A percentile compares a stretch with the other conserved stretches of the same genome.
Evolutionary conservation across 495 filamentous ascomycete genomes (phyloP).

Genomic region (Xylaria venustula): DNA sequence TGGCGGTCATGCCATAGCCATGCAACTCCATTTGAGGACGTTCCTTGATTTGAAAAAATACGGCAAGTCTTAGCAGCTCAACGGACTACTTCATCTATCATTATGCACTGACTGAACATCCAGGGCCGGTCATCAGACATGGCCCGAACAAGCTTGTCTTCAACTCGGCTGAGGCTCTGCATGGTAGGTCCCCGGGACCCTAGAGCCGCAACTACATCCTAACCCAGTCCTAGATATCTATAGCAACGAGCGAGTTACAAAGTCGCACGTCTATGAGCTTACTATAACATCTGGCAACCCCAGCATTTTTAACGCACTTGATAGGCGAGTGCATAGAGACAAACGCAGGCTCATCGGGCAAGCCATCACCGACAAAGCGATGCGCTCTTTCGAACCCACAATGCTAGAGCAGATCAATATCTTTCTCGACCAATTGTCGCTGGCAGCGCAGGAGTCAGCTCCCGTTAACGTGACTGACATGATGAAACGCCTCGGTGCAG

Average conservation of each 20-base stretch:
- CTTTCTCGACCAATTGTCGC: conserved; percentile 18
- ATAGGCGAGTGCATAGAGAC: conserved; percentile 6
- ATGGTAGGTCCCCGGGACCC: conserved; percentile 27
- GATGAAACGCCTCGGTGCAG: conserved; percentile 7
- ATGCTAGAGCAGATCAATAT: conserved; percentile 22
- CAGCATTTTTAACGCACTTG: conserved; percentile 9
- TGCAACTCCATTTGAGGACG: conserved; percentile 42
- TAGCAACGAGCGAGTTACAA: conserved; percentile 48
- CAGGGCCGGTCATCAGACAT: conserved; percentile 38
- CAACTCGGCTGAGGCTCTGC: conserved; percentile 40
- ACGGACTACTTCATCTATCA: not conserved
- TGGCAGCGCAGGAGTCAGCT: conserved; percentile 19
- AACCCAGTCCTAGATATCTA: conserved; percentile 42
- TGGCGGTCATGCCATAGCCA: conserved; percentile 36
- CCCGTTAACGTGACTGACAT: conserved; percentile 16
- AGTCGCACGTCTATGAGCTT: conserved; percentile 20
- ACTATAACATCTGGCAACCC: not conserved
- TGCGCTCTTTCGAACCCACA: conserved; percentile 22
- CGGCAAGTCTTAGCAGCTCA: conserved; percentile 31
- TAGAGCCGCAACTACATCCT: conserved; percentile 1
- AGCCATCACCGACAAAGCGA: conserved; percentile 12
- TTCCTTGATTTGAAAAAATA: conserved; percentile 39
- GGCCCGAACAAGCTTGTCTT: conserved; percentile 52
- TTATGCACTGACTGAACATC: not conserved
- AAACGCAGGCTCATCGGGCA: conserved; percentile 18